These are phyloP conservation scores for Dipteronia dyeriana DNA, from an alignment of 345 rosid species.

Conservation along the genomic window DNA sequence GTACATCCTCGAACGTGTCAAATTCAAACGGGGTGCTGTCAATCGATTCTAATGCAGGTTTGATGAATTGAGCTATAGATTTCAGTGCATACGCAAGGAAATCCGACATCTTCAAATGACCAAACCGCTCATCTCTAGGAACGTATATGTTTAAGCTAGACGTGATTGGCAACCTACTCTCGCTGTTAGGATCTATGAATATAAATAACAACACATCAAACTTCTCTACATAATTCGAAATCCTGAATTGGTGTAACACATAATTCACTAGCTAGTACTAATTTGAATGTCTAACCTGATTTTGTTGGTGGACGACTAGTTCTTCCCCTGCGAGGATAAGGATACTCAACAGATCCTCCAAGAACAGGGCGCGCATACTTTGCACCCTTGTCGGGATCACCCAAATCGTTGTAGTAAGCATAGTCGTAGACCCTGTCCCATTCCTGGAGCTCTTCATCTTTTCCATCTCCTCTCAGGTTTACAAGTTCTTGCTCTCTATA, in stretches of 20 bases:
- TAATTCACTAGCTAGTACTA: neutral
- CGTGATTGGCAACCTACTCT: conserved; percentile 49
- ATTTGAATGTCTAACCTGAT: conserved; percentile 31
- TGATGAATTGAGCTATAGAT: conserved; percentile 48
- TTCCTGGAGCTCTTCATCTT: conserved; percentile 62
- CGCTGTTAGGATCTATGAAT: conserved; percentile 49
- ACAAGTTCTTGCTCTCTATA: conserved; percentile 68
- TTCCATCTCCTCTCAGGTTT: conserved; percentile 68
- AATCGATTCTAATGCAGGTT: conserved; percentile 53
- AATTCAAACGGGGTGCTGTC: conserved; percentile 57
- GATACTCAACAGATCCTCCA: conserved; percentile 68
- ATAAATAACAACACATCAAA: neutral
- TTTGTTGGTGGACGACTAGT: conserved; percentile 60
- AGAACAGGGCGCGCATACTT: conserved; percentile 66
- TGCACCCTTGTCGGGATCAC: conserved; percentile 46
- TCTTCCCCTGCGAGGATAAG: conserved; percentile 90
- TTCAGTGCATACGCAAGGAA: conserved; percentile 58
- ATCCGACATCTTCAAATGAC: conserved; percentile 66
- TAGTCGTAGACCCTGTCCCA: conserved; percentile 88
- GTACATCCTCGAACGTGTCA: conserved; percentile 53
- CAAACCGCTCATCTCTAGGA: conserved; percentile 82
- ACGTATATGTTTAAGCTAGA: conserved; percentile 56
- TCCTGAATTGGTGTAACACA: too few species aligned
- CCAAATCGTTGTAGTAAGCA: conserved; percentile 80
- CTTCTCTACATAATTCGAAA: too few species aligned